phyloP scores from a whole-genome alignment of 1,284 basidiomycete genomes.

The Sphagnurus paluster region DNA sequence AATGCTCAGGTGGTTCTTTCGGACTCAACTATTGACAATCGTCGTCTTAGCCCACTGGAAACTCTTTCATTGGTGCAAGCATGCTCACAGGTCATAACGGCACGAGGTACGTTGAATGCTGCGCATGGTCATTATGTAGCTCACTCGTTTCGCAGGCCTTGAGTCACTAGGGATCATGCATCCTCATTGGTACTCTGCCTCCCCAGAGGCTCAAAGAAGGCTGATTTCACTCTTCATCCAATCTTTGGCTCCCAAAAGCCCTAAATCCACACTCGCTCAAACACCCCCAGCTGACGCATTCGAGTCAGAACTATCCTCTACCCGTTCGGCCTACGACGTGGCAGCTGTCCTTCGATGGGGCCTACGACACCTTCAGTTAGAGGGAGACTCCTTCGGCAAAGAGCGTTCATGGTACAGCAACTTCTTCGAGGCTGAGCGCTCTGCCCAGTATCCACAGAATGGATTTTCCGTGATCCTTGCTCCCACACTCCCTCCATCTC shows the following conservation, averaged over 20 bases:
- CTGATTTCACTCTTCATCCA: conserved; percentile 72
- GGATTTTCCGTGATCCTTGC: conserved; percentile 61
- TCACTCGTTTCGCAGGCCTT: conserved; percentile 45
- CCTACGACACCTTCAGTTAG: conserved; percentile 65
- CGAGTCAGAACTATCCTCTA: conserved; percentile 60
- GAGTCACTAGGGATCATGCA: conserved; percentile 79
- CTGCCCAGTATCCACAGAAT: conserved; percentile 52
- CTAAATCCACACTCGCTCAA: conserved; percentile 48
- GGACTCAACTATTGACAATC: conserved; percentile 56
- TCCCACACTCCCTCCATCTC: conserved; percentile 54
- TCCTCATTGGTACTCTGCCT: conserved; percentile 77
- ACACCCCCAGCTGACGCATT: conserved; percentile 51
- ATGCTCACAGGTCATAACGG: conserved; percentile 61
- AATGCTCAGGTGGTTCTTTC: conserved; percentile 44
- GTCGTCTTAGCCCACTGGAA: conserved; percentile 58
- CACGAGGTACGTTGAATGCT: conserved; percentile 48
- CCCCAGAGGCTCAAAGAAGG: conserved; percentile 61
- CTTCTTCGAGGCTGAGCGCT: conserved; percentile 60
- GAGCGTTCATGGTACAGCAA: conserved; percentile 64
- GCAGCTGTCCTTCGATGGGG: conserved; percentile 80
- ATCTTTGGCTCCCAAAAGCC: conserved; percentile 50
- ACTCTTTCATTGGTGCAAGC: conserved; percentile 60
- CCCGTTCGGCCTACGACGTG: conserved; percentile 69
- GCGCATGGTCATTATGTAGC: conserved; percentile 6
- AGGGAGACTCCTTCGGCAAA: conserved; percentile 55